Evolutionary conservation across 108 stramenopile species (phyloP), one percentile per base, ranked within the genome.

Genomic region (Nannochloropsis gaditana): DNA sequence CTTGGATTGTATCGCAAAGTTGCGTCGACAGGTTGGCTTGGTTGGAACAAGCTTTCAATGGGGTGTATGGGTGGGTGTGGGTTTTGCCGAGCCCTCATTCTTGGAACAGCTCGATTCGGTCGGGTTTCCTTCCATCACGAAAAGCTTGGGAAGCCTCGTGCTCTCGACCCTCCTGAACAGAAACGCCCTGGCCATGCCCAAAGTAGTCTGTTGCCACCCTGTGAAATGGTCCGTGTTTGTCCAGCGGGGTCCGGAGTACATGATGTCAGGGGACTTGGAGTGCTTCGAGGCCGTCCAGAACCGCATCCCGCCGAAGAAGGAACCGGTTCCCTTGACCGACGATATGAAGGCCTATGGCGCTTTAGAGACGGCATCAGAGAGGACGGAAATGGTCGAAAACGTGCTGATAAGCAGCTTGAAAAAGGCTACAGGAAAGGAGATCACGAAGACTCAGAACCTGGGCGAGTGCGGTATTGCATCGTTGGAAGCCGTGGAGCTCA

Each of bases 401-500:
- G 59, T n/a, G 8, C 15, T 73, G 59, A 73, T 73, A n/a, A 73
- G 59, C 59, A 73, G 59, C 59, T 73, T 73, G 8, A 73, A 73
- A n/a, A 73, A 73, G 59, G 59, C 59, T 2, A 73, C 59, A n/a
- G 59, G 59, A n/a, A 73, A 73, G 59, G 59, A 73, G 19, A 73
- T 73, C 59, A 73, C 59, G 19, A 73, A 73, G 59, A 73, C 59
- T n/a, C 59, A 73, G 59, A 73, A 73, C n/a, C n/a, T 73, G 59
- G 59, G 59, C 19, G 59, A 73, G 15, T 5, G 59, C n/a, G 59
- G 59, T 15, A 73, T 73, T 73, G 59, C 59, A n/a, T 73, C 59
- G 15, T 73, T 73, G 59, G 59, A 73, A n/a, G 59, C 59, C 19
- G 59, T 73, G 59, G 59, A 73, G 59, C 59, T 73, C 19, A 73